Evolutionary conservation across 2,329 filamentous ascomycete genomes (phyloP), one percentile per base, ranked within the genome.

Genomic region (Neodidymelliopsis sp.): DNA sequence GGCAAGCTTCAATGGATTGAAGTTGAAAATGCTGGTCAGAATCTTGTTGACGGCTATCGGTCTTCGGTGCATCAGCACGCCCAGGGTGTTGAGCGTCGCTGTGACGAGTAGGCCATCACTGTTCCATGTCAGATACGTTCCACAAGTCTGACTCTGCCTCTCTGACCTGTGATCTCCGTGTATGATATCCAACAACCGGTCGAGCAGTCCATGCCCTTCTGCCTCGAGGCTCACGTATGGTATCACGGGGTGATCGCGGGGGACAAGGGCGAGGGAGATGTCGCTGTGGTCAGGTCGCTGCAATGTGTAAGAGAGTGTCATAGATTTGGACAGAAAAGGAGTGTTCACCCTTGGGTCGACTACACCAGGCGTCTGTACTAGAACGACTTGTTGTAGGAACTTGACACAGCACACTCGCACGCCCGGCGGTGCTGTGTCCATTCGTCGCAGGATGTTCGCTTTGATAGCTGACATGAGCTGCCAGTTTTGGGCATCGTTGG

Each of bases 361-460:
- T 49, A 87, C 77, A 35, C 90, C 90, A n/a, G 87, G 86, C 9
- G 91, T 97, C 74, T 99, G 93, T 13, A 91, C 90, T 59, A 97
- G 83, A 33, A 99, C 89, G 33, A 97, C 90, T 56, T 90, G 86
- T 76, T 99, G 93, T 27, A 91, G 88, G 73, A 99, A 99, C 74
- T 99, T 99, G 81, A 97, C 88, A 77, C 94, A 97, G 79, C 91
- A 96, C 71, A 97, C 87, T 63, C 87, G 87, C 56, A 97, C 84
- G 2, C 90, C 88, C 10, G 87, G 81, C 11, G 84, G 77, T 13
- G 90, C 87, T 31, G 80, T 83, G 62, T 97, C 93, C 93, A 95
- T 97, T 66, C 94, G 85, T 51, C 84, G 85, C 52, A 99, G 75
- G 60, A 99, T 94, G 63, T 87, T 89, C 45, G 89, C 85, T 78